Percentiles rank a stretch among this genome's conserved stretches.
Conservation (phyloP, 2,329 filamentous ascomycete species). For the Zymoseptoria tritici region DNA sequence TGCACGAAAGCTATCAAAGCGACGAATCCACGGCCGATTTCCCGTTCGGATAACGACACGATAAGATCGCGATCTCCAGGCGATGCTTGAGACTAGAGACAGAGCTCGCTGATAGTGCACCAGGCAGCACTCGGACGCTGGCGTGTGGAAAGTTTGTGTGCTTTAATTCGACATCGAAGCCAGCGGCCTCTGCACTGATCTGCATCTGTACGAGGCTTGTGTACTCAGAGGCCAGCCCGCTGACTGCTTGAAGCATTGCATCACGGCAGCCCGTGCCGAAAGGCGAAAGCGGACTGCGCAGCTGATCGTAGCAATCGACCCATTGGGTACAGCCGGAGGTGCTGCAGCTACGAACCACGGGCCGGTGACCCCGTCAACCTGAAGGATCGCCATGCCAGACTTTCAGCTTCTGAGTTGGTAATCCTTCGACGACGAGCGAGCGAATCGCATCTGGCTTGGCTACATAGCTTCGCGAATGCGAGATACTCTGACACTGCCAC, state of each 20-base stretch:
- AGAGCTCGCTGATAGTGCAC: not conserved
- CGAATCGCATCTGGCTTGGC: not conserved
- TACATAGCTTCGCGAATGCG: not conserved
- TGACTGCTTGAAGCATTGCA: not conserved
- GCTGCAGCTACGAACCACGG: not conserved
- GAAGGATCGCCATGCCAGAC: not conserved
- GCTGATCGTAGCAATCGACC: not conserved
- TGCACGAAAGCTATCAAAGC: not conserved
- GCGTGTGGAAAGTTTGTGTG: not conserved
- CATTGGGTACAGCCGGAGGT: not conserved
- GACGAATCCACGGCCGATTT: not conserved
- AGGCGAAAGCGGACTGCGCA: not conserved
- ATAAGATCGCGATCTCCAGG: not conserved
- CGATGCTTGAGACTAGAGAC: not conserved
- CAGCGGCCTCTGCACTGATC: not conserved
- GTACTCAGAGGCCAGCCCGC: not conserved
- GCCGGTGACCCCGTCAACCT: not conserved
- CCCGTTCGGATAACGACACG: not conserved
- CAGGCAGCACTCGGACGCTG: not conserved
- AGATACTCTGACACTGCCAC: not conserved
- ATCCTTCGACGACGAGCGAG: not conserved
- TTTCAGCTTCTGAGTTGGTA: not conserved
- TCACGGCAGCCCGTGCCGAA: not conserved
- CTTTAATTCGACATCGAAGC: not conserved
- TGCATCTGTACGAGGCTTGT: not conserved